A percentile compares a stretch with the other conserved stretches of the same genome.
Evolutionary conservation across 163 green algal genomes (phyloP).

Genomic region (Volvox carteri): DNA sequence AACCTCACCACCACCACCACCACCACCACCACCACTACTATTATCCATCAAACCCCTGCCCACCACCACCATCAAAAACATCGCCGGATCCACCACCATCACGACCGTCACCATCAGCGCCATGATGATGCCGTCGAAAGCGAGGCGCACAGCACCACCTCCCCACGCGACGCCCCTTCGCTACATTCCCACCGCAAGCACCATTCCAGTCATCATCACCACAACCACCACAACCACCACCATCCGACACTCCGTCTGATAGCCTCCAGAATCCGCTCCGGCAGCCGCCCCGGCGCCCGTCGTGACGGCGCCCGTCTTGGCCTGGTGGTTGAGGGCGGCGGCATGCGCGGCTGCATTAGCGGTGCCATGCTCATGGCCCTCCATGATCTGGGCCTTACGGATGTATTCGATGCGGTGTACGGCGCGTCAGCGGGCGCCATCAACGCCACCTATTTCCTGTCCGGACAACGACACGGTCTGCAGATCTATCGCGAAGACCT

Average conservation of each 20-base stretch:
- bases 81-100: background rate
- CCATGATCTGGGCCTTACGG: conserved; percentile 75
- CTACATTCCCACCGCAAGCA: background rate
- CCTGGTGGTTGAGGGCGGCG: conserved; percentile 87
- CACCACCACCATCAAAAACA: background rate
- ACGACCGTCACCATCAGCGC: background rate
- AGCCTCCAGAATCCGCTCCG: conserved; percentile 56
- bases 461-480: conserved; percentile 75
- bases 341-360: conserved; percentile 67
- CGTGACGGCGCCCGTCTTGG: conserved; percentile 84
- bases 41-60: background rate
- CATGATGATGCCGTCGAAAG: background rate
- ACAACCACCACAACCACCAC: conserved; percentile 24
- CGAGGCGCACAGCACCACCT: no score
- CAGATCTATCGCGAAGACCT: conserved; percentile 90
- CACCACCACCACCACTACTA: background rate
- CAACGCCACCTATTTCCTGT: conserved; percentile 94
- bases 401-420: conserved; percentile 92
- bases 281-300: conserved; percentile 70
- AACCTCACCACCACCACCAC: background rate
- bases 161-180: no score
- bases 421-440: conserved; percentile 88
- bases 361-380: conserved; percentile 85
- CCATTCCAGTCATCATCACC: background rate
- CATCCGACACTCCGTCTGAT: conserved; percentile 83